These are phyloP conservation scores for Blastomyces parvus DNA, from an alignment of 2,329 filamentous ascomycete genomes.

Conservation along the genomic window DNA sequence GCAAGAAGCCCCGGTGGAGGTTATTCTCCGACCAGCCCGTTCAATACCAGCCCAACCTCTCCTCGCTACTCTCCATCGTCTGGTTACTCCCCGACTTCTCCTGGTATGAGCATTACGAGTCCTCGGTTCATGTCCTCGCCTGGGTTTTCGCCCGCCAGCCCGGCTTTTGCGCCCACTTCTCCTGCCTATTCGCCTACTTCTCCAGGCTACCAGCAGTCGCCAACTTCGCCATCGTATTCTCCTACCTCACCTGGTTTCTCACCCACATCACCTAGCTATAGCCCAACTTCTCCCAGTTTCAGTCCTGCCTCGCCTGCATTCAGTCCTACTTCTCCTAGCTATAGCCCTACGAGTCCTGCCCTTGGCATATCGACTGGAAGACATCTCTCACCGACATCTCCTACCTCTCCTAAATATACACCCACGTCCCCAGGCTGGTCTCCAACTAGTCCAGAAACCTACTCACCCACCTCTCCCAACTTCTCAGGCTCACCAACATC, in stretches of 20 bases:
- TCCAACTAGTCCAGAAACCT: constrained; percentile 39
- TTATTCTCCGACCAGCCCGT: constrained; percentile 63
- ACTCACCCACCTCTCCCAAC: constrained; percentile 43
- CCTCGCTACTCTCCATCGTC: constrained; percentile 54
- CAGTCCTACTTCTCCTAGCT: constrained; percentile 50
- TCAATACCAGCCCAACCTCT: constrained; percentile 62
- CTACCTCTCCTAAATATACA: constrained; percentile 46
- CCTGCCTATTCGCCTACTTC: constrained; percentile 48
- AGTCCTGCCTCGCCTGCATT: constrained; percentile 43
- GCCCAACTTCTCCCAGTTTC: constrained; percentile 50
- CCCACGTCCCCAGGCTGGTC: constrained; percentile 46
- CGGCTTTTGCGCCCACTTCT: constrained; percentile 52
- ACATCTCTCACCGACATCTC: constrained; percentile 38
- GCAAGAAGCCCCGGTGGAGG: constrained; percentile 54
- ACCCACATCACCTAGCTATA: constrained; percentile 53
- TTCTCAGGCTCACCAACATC: constrained; percentile 40
- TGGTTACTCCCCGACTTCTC: constrained; percentile 66
- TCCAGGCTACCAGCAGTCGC: constrained; percentile 50
- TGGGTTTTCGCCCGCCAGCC: constrained; percentile 46
- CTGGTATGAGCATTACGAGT: constrained; percentile 50
- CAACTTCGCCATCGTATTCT: constrained; percentile 46
- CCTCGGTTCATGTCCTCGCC: constrained; percentile 48
- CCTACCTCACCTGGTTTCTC: constrained; percentile 48
- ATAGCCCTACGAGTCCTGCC: constrained; percentile 47
- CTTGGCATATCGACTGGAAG: constrained; percentile 32